Conservation (phyloP, 108 stramenopile species). For the Craspedostauros australis region DNA sequence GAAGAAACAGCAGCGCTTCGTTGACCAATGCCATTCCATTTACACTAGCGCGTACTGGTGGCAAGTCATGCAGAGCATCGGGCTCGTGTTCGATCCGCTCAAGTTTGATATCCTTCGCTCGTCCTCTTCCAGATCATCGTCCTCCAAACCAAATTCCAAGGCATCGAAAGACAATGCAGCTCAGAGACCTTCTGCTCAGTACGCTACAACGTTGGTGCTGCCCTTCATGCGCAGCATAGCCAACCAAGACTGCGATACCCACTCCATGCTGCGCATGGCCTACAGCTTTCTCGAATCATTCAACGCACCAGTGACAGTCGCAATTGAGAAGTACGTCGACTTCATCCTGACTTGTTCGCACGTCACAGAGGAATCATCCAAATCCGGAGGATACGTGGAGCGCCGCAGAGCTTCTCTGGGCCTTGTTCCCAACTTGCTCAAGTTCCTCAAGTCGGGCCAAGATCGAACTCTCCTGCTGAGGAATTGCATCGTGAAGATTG, state of each 20-base stretch:
- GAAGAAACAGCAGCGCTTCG: conserved; percentile 60
- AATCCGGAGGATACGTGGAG: too few relatives aligned
- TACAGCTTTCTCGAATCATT: conserved; percentile 11
- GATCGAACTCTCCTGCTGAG: too few relatives aligned
- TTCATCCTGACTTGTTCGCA: conserved; percentile 10
- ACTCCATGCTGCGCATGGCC: conserved; percentile 3
- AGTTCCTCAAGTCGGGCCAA: too few relatives aligned
- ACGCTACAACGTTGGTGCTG: conserved; percentile 25
- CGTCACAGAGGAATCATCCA: too few relatives aligned
- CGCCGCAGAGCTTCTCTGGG: too few relatives aligned
- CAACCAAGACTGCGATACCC: not conserved
- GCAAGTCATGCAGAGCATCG: conserved; percentile 39
- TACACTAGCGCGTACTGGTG: conserved; percentile 64
- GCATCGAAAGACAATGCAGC: conserved; percentile 1
- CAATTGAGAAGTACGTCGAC: conserved; percentile 11
- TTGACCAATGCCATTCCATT: conserved; percentile 59
- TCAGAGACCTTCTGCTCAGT: conserved; percentile 4
- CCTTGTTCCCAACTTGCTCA: too few relatives aligned
- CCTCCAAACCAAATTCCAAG: conserved; percentile 12
- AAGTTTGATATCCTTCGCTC: too few relatives aligned
- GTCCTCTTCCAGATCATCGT: conserved; percentile 16
- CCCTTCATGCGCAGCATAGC: conserved; percentile 25
- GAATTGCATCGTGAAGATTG: too few relatives aligned
- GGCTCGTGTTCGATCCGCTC: conserved; percentile 58
- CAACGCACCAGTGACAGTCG: conserved; percentile 6